Evolutionary conservation across 1,284 basidiomycete species (phyloP), one percentile per base, ranked within the genome.

Genomic region (Anthracocystis setariae): DNA sequence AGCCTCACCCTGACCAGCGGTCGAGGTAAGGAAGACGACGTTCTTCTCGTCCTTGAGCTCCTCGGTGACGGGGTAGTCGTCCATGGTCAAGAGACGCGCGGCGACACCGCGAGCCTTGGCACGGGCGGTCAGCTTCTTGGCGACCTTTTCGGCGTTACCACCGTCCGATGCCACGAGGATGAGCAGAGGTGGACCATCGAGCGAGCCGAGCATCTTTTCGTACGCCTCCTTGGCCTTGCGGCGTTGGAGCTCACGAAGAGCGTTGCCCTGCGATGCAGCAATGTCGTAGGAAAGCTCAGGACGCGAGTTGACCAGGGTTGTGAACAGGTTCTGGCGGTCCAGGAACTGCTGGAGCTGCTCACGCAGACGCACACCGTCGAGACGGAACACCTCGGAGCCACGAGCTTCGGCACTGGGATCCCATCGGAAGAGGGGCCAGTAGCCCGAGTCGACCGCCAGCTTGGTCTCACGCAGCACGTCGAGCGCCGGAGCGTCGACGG

Each of bases 371-470:
- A 95, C 92, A 3, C 93, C 94, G 84, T 98, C 96, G 60, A 99
- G 89, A 10, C 88, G 87, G 86, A 98, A 98, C 35, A 84, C 84
- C 44, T 93, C 91, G 76, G 94, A 92, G 78, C 89, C 87, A 55
- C 90, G 91, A 46, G 85, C 85, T 23, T 84, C 84, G 78, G 92
- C 92, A 71, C 87, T 87, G 0, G 95, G 95, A 84, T 98, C 90
- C 95, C 95, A 99, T 64, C 96, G 89, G 87, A 97, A 99, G 47
- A 98, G 86, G 1, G 96, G 95, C 95, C 96, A 98, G 85, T 95
- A 96, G 7, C 94, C 95, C 18, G 92, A 89, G 79, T 97, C 94
- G 46, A 98, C 92, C 8, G 94, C 95, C 42, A 94, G 88, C 84
- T 98, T 98, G 46, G 95, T 98, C 86, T 97, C 94, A 84, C 95